Conservation (phyloP, 768 basidiomycete species). For the Boletus vinaceobasis region DNA sequence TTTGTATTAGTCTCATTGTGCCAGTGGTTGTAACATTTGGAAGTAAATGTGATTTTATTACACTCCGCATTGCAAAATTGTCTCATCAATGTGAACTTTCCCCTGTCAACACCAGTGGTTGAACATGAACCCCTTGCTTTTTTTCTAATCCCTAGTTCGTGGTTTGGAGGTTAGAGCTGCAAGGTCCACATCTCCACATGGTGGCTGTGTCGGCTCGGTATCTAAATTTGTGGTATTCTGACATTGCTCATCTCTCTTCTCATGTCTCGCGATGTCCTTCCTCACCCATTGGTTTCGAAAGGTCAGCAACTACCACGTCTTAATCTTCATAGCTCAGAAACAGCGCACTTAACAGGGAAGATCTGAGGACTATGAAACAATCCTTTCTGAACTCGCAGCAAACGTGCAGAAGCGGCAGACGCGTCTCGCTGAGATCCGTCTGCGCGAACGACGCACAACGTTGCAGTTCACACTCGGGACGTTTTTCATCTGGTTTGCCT, state of each 20-base stretch:
- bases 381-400: conserved; percentile 61
- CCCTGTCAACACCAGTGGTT: too few relatives aligned
- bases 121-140: too few relatives aligned
- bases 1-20: too few relatives aligned
- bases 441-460: conserved; percentile 77
- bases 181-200: background rate
- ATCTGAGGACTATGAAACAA: conserved; percentile 70
- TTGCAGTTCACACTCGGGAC: conserved; percentile 77
- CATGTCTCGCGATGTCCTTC: conserved; percentile 26
- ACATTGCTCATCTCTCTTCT: background rate
- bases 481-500: conserved; percentile 67
- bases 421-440: conserved; percentile 76
- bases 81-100: too few relatives aligned
- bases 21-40: too few relatives aligned
- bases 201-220: conserved; percentile 22
- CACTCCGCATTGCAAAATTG: too few relatives aligned
- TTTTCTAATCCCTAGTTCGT: background rate
- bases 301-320: conserved; percentile 11
- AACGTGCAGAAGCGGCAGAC: conserved; percentile 74
- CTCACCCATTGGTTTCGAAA: conserved; percentile 28
- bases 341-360: conserved; percentile 8
- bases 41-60: too few relatives aligned
- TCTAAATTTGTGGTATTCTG: conserved; percentile 17
- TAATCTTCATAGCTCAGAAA: background rate
- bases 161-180: background rate